Evolutionary conservation across 495 filamentous ascomycete species (phyloP), one percentile per base, ranked within the genome.

Genomic region (Astrothelium subdiscretum): DNA sequence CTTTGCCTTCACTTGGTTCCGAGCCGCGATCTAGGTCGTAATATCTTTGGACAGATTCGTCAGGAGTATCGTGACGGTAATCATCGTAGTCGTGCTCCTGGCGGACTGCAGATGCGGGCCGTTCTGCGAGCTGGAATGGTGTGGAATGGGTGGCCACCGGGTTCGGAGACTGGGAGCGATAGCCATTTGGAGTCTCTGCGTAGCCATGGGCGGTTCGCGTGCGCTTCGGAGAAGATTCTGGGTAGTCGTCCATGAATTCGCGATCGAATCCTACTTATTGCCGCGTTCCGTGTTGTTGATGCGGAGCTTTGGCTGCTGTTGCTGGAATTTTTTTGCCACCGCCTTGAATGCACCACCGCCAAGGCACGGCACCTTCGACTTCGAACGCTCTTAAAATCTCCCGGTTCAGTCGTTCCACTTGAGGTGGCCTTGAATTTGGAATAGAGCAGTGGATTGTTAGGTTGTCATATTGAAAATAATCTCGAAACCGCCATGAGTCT

Each of bases 121-220:
- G 57, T 26, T 59, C 27, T 6, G 57, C 27, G 31, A 59, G 57
- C 24, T 59, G 31, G 31, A 59, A 59, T 4, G 18, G 31, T 6
- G 57, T 59, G 27, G 31, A 8, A 15, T 59, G 12, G 31, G n/a
- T n/a, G 35, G 13, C 15, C 27, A n/a, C 22, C 2, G 31, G 27
- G 57, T 35, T 26, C 6, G 31, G 35, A 26, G 31, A 35, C n/a
- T 31, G 32, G 2, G 20, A 51, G 15, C 29, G 6, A 48, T 61
- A 32, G 59, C 40, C 32, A 51, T 26, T 29, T 24, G 32, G 59
- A 44, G 29, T 22, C 27, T 43, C 29, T 12, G 58, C 24, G 31
- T 35, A 59, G 35, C 59, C 59, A 51, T 61, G 48, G 24, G 42
- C 4, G 20, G 59, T 61, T 20, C 59, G 35, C 26, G 35, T 27